These are phyloP conservation scores for Penicillium robsamsonii DNA, from an alignment of 495 filamentous ascomycete genomes.

Conservation along the genomic window DNA sequence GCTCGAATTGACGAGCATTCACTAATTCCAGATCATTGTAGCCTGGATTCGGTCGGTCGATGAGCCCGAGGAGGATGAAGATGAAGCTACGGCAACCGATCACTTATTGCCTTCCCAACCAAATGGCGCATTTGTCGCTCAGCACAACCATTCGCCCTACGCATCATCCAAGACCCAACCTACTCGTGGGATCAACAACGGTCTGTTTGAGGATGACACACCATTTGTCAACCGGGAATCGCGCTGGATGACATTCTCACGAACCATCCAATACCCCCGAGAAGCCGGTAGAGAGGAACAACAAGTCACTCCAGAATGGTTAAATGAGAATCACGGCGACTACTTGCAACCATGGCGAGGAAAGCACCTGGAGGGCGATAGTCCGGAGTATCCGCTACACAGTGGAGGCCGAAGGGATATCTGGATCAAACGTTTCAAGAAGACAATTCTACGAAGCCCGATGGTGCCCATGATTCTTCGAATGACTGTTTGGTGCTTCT, in stretches of 20 bases:
- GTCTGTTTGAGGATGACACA: conserved; percentile 11
- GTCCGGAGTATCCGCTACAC: conserved; percentile 49
- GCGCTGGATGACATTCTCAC: conserved; percentile 61
- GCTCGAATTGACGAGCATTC: neutral
- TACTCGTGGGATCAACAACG: conserved; percentile 3
- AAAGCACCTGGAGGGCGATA: conserved; percentile 31
- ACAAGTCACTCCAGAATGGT: conserved; percentile 56
- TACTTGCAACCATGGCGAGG: conserved; percentile 59
- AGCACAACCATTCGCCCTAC: conserved; percentile 58
- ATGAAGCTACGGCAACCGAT: conserved; percentile 31
- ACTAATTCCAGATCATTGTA: conserved; percentile 21
- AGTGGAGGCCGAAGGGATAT: conserved; percentile 45
- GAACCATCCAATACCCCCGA: conserved; percentile 53
- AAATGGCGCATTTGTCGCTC: conserved; percentile 52
- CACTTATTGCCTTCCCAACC: conserved; percentile 46
- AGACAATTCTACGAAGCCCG: conserved; percentile 68
- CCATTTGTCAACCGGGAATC: conserved; percentile 40
- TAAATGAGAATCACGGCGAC: conserved; percentile 55
- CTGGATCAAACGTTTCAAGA: conserved; percentile 56
- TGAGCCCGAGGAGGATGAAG: conserved; percentile 24
- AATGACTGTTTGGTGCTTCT: conserved; percentile 77
- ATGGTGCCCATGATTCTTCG: conserved; percentile 84
- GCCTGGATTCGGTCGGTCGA: conserved; percentile 44
- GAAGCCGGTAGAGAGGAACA: conserved; percentile 46
- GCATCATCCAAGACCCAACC: conserved; percentile 29